Conservation (phyloP, 1,139 yeast species). For the Debaryomyces subglobosus region DNA sequence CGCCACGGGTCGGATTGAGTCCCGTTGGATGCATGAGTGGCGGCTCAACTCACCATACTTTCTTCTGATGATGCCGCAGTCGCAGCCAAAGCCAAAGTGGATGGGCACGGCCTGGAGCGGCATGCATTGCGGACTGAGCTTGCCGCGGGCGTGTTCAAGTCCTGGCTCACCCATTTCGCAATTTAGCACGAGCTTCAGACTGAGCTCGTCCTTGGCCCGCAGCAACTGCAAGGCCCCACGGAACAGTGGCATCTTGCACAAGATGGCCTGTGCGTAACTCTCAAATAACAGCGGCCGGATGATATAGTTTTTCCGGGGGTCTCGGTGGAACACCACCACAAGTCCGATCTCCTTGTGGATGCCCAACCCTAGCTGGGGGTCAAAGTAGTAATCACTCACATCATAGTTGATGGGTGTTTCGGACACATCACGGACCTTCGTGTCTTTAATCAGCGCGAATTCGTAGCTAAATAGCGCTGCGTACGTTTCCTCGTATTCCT, state of each 20-base stretch:
- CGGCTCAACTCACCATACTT: background rate
- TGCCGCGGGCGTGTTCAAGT: background rate
- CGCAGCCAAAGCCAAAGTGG: background rate
- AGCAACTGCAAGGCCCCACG: background rate
- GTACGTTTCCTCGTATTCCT: background rate
- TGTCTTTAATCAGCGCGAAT: background rate
- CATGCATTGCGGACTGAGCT: background rate
- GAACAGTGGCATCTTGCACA: background rate
- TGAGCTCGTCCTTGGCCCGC: background rate
- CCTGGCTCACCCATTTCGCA: background rate
- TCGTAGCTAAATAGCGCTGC: background rate
- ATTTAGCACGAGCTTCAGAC: background rate
- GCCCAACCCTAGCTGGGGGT: background rate
- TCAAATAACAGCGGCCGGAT: background rate
- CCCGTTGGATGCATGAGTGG: background rate
- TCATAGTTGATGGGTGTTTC: background rate
- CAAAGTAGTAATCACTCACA: background rate
- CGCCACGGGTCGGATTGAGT: background rate
- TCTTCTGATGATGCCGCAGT: background rate
- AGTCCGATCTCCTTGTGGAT: background rate
- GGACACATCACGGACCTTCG: background rate
- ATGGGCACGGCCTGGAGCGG: background rate
- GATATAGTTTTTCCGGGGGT: background rate
- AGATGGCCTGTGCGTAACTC: background rate
- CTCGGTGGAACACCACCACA: background rate